Base-by-base conservation (phyloP, 2,329 filamentous ascomycete genomes). In the Botrytis cinerea region DNA sequence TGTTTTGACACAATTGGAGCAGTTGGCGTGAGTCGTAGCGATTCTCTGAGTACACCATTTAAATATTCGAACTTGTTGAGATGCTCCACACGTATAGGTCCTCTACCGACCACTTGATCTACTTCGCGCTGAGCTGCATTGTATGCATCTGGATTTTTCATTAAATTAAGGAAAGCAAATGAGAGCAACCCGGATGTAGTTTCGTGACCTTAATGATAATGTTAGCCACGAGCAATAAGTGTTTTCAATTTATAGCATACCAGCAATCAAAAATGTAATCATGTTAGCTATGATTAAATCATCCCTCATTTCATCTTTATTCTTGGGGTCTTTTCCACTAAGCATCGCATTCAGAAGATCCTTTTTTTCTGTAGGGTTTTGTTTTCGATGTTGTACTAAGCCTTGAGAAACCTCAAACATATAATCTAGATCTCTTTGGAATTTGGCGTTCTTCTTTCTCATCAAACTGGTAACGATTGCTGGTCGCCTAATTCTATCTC, bases 271-370 rank as follows among this genome's bases (percentile, higher is more conserved):
- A 76, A 93, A 92, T 0, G 91, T 93, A 74, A 91, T 89, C 81
- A 93, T 87, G 76, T 93, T 92, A 79, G 90, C 85, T 18, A 88
- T 86, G 75, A 93, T 91, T 64, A 85, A 87, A 8, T 86, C 83
- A 74, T 92, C 89, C 3, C 83, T 86, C 78, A 93, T 83, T 46
- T 85, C 86, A 77, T 89, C 83, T 14, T 91, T 90, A 2, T 90
- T 92, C 81, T 88, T 86, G 1, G 89, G 86, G 78, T 93, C 92
- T 7, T 85, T 86, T 0, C 89, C 90, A 18, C 89, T 83, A 61
- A 94, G 82, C 89, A 94, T 91, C 48, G 90, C 88, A 74, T 87
- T 87, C 16, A 94, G 81, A 10, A 94, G 83, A 80, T 93, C 92
- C 73, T 90, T 90, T 75, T 88, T 87, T 8, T 86, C 84, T 2